Conservation (phyloP, 305 asterid genomes). For the Fraxinus albicans region DNA sequence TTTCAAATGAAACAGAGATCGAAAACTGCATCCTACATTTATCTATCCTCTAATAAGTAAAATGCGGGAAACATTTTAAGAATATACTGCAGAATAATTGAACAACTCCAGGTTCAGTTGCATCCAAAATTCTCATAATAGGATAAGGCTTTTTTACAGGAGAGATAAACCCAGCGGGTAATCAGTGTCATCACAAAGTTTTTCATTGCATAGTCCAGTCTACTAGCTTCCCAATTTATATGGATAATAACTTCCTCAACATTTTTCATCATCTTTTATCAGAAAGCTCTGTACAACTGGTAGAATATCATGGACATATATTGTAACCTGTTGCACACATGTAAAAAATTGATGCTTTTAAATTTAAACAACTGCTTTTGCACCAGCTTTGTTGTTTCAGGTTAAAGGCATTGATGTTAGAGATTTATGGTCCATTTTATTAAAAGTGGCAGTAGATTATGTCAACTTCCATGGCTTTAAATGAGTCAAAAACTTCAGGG, state of each 20-base stretch:
- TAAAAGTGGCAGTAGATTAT: neutral
- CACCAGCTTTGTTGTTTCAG: neutral
- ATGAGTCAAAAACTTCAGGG: constrained; percentile 6
- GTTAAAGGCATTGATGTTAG: neutral
- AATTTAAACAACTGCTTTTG: neutral
- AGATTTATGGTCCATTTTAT: constrained; percentile 5
- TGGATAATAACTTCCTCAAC: neutral
- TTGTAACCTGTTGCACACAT: neutral
- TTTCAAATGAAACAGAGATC: neutral
- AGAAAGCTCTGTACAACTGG: neutral
- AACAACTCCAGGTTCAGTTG: neutral
- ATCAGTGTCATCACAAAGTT: neutral
- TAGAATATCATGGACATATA: neutral
- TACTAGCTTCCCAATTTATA: neutral
- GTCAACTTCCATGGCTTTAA: constrained; percentile 15
- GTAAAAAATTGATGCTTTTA: neutral
- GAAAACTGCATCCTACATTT: neutral
- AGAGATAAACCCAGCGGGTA: neutral
- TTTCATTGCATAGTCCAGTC: neutral
- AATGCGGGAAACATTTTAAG: neutral
- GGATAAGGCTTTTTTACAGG: neutral
- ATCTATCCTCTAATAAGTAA: neutral
- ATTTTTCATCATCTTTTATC: neutral
- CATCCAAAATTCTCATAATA: neutral
- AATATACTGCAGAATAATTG: neutral